Base-by-base conservation (phyloP, 2,329 filamentous ascomycete genomes). In the Microcera coccophila region DNA sequence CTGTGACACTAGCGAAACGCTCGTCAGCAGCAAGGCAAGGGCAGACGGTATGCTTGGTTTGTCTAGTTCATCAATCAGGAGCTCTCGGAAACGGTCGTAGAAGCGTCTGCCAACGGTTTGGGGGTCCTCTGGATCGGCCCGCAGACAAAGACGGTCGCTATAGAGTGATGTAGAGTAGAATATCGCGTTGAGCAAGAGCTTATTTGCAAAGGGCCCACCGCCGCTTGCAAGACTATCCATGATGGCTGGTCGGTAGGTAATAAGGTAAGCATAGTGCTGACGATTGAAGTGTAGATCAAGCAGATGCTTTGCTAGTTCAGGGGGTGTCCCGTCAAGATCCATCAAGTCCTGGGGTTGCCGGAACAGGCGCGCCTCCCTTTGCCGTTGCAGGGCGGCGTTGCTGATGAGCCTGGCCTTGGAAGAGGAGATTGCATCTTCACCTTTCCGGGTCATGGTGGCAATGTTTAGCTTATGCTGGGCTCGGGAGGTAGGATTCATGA, bases 81-180 rank as follows among this genome's bases (percentile, higher is more conserved):
- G 55, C 18, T 64, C 49, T 5, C 65, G 56, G 32, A 69, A 67
- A 11, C 67, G 60, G 4, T 62, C 52, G 38, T 68, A 70, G 45
- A 69, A 71, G 11, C 55, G 56, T 20, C 53, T 50, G 4, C 67
- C 67, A 1, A 63, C 58, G 21, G 60, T 65, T 32, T 62, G 55
- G 0, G 64, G 58, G 35, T 67, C 63, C 0, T 54, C 48, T 0
- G 64, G 62, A 24, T 64, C 59, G 15, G 60, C 50, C 3, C 62
- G 61, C 5, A 69, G 55, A 14, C 61, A 62, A 1, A 57, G 46
- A 1, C 65, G 58, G 42, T 69, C 62, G 41, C 66, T 70, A 35
- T 67, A 69, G 1, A 68, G 60, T 4, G 59, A 61, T 3, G 62
- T 65, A 9, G 63, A 65, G 35, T 62, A 68, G 50, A 67, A 71